A percentile compares a stretch with the other conserved stretches of the same genome.
These are phyloP conservation scores for Lithocarpus polystachyus DNA, from an alignment of 306 rosid species.

Conservation along the genomic window DNA sequence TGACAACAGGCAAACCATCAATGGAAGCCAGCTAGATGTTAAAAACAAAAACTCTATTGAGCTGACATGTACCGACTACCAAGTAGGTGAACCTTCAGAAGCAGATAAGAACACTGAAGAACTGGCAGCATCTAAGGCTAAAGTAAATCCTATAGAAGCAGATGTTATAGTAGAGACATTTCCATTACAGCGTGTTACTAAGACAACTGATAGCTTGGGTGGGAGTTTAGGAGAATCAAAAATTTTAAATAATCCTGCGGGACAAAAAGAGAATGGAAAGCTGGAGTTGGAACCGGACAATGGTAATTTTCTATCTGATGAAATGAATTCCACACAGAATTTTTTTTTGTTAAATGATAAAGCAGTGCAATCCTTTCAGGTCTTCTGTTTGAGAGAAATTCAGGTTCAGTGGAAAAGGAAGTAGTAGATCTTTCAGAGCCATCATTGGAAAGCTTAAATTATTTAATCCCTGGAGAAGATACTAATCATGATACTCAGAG, in stretches of 20 bases:
- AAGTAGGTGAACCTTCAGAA: constrained; percentile 22
- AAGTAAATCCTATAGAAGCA: constrained; percentile 31
- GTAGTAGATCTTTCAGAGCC: constrained; percentile 19
- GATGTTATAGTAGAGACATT: constrained; percentile 72
- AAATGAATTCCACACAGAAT: constrained; percentile 13
- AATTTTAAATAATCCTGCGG: constrained; percentile 22
- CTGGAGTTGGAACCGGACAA: constrained; percentile 17
- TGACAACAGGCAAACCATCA: neutral
- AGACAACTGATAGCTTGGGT: constrained; percentile 27
- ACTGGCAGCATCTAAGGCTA: constrained; percentile 19
- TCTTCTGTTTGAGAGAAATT: constrained; percentile 21
- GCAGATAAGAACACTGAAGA: constrained; percentile 33
- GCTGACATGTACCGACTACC: constrained; percentile 23
- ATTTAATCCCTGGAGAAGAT: constrained; percentile 25
- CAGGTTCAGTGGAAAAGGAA: constrained; percentile 30
- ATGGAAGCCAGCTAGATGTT: constrained; percentile 15
- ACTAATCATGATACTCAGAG: constrained; percentile 22
- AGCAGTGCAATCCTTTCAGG: constrained; percentile 30
- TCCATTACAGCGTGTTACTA: constrained; percentile 49
- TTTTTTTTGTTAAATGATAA: constrained; percentile 28
- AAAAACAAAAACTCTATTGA: constrained; percentile 20
- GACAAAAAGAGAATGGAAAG: constrained; percentile 26
- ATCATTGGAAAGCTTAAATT: constrained; percentile 33
- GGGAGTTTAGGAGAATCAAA: constrained; percentile 30
- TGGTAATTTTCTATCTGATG: constrained; percentile 27